Evolutionary conservation across 805 yeast genomes (phyloP), one percentile per base, ranked within the genome.

Genomic region (Teunomyces lycoperdinae): DNA sequence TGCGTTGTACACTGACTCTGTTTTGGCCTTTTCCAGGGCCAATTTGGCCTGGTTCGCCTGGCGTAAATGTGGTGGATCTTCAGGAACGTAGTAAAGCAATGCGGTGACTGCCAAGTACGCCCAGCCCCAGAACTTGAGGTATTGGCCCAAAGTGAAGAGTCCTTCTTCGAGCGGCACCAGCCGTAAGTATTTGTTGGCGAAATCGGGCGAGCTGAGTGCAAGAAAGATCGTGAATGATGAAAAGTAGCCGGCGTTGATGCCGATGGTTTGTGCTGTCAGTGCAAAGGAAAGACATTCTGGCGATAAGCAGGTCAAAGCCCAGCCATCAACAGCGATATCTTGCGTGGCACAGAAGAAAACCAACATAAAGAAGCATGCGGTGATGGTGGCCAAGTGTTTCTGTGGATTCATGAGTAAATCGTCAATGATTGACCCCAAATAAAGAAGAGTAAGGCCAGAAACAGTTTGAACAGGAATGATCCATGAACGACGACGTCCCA

Each of bases 281-380:
- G 99, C 98, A 70, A 83, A 94, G 13, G 95, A 84, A 51, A 94
- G 73, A 10, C 95, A 85, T 26, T 80, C 80, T 24, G 83, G 83
- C 13, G 91, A 82, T 45, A 94, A 73, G 34, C 92, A 82, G 1
- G 97, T 94, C 60, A 94, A 71, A 0, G 98, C 97, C 99, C 99
- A 94, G 9, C 99, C 98, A 69, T 94, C 99, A 17, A 94, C 99
- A 0, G 99, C 98, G 47, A 94, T 94, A 63, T 94, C 99, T 66
- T 94, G 99, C 0, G 99, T 92, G 0, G 98, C 97, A 70, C 97
- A 91, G 50, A 91, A 74, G 49, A 92, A 80, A 29, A 94, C 94
- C 50, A 94, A 71, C 17, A 81, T 54, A 58, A 91, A 87, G 67
- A 94, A 94, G 48, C 81, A 76, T 43, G 73, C 56, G 0, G 98